Base-by-base conservation (phyloP, 805 yeast genomes). In the Starmerella vitae region DNA sequence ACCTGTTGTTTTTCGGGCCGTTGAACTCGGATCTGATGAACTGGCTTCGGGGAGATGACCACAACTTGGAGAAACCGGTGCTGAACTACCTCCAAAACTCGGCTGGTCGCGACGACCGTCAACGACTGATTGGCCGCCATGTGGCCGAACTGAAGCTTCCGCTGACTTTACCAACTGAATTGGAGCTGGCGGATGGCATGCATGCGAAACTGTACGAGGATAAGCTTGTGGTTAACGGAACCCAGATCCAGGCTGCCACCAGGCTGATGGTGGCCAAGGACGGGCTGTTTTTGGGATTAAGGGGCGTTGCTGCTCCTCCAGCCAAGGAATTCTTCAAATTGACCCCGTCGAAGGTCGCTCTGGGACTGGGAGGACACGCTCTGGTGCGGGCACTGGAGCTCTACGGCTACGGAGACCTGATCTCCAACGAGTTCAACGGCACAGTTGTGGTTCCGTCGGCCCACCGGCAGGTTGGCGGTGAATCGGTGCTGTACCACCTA, bases 361-460 rank as follows among this genome's bases (percentile, higher is more conserved):
- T 71, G 37, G 84, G 81, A 0, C 54, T 75, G 32, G 68, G 74
- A 42, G 74, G 73, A 36, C 64, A 76, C 2, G 64, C 64, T 20
- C 74, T 82, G 54, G 86, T 81, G 5, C 67, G 70, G n/a, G 93
- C 83, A 49, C 48, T 83, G 13, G 64, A 71, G 32, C 70, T 81
- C 38, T 69, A 85, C 42, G 67, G 70, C 10, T 57, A 83, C 15
- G 58, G 64, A 2, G 45, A 67, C 32, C 57, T 82, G 34, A 69
- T 86, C 14, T 54, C 65, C 0, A 13, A 19, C 3, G n/a, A 25
- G 7, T 24, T 57, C 0, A 61, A 68, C 20, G 79, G 75, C 51
- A 78, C 93, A 0, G 62, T 86, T 1, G 71, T 86, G 39, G 64
- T 83, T 6, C 65, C 71, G 1, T 34, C 30, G 9, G 7, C n/a